These are phyloP conservation scores for Coniophora puteana DNA, from an alignment of 1,284 basidiomycete genomes.

Conservation along the genomic window DNA sequence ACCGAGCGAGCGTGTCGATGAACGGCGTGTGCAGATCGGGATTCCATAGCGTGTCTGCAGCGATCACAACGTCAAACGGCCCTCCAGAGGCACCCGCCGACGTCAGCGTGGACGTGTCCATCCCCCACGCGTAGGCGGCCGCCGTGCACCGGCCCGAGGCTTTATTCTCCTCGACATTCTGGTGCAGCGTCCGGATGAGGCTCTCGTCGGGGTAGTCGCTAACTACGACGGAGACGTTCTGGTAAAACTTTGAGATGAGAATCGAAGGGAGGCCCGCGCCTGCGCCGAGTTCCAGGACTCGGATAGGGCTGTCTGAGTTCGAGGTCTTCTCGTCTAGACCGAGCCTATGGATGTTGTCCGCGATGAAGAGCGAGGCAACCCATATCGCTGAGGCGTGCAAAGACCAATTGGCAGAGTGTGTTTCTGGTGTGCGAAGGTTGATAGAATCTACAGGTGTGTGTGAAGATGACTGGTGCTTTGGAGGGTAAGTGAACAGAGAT, in stretches of 20 bases:
- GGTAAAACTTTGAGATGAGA: slow-evolving; percentile 47
- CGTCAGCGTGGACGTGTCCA: slow-evolving; percentile 36
- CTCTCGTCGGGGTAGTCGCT: slow-evolving; percentile 70
- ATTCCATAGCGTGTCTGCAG: slow-evolving; percentile 77
- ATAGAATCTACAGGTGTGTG: slow-evolving; percentile 26
- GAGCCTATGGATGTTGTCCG: slow-evolving; percentile 48
- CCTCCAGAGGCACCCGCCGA: not conserved
- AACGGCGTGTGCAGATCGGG: slow-evolving; percentile 52
- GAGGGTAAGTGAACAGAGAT: slow-evolving; percentile 39
- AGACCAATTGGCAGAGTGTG: slow-evolving; percentile 63
- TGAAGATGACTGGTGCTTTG: slow-evolving; percentile 11
- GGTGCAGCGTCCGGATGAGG: slow-evolving; percentile 54
- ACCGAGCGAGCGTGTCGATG: slow-evolving; percentile 44
- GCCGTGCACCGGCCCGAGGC: slow-evolving; percentile 43
- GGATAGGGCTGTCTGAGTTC: slow-evolving; percentile 19
- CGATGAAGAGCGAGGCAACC: slow-evolving; percentile 61
- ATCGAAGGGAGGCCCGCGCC: slow-evolving; percentile 72
- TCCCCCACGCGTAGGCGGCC: slow-evolving; percentile 63
- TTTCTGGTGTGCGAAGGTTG: slow-evolving; percentile 56
- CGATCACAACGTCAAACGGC: slow-evolving; percentile 59
- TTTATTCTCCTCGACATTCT: slow-evolving; percentile 52
- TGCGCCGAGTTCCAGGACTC: slow-evolving; percentile 69
- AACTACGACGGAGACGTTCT: slow-evolving; percentile 40
- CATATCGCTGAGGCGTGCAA: slow-evolving; percentile 75
- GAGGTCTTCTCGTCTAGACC: slow-evolving; percentile 12